A percentile compares a stretch with the other conserved stretches of the same genome.
phyloP scores from a whole-genome alignment of 306 rosid genomes.

The Corylus avellana region DNA sequence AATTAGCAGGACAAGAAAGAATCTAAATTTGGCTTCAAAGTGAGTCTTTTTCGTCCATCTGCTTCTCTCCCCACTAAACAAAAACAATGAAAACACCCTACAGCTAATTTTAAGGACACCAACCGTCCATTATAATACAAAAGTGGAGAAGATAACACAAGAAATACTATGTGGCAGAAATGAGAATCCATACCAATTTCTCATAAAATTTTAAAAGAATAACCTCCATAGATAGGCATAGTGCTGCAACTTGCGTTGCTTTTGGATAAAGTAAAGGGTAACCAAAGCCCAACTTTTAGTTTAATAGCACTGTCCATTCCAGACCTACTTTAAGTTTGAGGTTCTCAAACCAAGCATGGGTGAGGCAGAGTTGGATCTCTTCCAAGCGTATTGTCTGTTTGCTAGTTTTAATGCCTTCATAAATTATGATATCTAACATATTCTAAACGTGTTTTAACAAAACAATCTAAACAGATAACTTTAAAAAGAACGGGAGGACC shows the following conservation, averaged over 20 bases:
- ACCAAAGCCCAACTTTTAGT: background rate
- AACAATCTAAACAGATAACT: background rate
- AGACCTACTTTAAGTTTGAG: background rate
- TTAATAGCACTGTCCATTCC: background rate
- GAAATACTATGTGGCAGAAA: background rate
- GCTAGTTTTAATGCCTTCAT: background rate
- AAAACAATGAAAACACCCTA: background rate
- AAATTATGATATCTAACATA: background rate
- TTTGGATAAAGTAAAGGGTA: background rate
- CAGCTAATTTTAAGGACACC: background rate
- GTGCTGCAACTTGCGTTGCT: background rate
- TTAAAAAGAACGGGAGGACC: background rate
- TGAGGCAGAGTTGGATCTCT: background rate
- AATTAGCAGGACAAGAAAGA: conserved; percentile 5
- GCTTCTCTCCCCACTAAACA: background rate
- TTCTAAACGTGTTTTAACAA: background rate
- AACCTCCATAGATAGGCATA: background rate
- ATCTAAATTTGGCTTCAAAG: conserved; percentile 4
- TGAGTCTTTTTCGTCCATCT: background rate
- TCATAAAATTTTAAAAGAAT: background rate
- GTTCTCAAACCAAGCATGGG: background rate
- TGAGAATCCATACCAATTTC: background rate
- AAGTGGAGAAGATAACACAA: background rate
- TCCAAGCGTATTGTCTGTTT: background rate
- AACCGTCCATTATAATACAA: background rate